These are phyloP conservation scores for Bipolaris sorokiniana DNA, from an alignment of 2,329 filamentous ascomycete genomes.

Conservation along the genomic window DNA sequence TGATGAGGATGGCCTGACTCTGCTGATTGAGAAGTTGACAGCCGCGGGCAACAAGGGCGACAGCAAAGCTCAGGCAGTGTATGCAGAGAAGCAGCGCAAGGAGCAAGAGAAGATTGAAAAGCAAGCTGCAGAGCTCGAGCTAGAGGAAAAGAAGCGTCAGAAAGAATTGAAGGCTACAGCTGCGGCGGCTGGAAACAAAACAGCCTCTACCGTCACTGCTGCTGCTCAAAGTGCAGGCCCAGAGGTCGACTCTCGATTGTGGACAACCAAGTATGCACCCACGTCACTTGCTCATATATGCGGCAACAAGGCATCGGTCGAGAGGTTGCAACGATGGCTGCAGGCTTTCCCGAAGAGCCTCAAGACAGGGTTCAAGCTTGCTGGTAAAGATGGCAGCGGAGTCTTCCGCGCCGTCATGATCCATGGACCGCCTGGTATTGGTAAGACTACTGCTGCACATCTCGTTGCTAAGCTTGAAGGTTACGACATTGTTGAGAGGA, in stretches of 20 bases:
- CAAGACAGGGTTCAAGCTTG: slow-evolving; percentile 79
- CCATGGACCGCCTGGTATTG: slow-evolving; percentile 92
- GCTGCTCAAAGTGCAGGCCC: slow-evolving; percentile 28
- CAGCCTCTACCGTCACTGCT: slow-evolving; percentile 36
- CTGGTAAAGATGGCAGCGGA: slow-evolving; percentile 84
- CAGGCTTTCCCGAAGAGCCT: slow-evolving; percentile 79
- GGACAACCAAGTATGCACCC: slow-evolving; percentile 96
- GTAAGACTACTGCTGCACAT: slow-evolving; percentile 96
- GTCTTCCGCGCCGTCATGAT: slow-evolving; percentile 89
- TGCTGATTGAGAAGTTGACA: slow-evolving; percentile 79
- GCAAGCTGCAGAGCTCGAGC: slow-evolving; percentile 84
- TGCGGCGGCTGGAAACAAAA: slow-evolving; percentile 47
- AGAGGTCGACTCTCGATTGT: slow-evolving; percentile 59
- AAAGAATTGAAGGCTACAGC: slow-evolving; percentile 55
- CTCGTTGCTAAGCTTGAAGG: slow-evolving; percentile 90
- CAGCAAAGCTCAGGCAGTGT: slow-evolving; percentile 85
- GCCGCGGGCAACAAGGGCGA: slow-evolving; percentile 76
- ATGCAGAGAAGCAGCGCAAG: slow-evolving; percentile 80
- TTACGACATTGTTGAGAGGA: slow-evolving; percentile 92
- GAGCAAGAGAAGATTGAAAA: slow-evolving; percentile 83
- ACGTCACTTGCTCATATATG: slow-evolving; percentile 86
- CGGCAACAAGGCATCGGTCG: slow-evolving; percentile 88
- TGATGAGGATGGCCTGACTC: slow-evolving; percentile 89
- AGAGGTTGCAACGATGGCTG: slow-evolving; percentile 89
- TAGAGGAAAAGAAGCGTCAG: slow-evolving; percentile 78